Evolutionary conservation across 495 filamentous ascomycete genomes (phyloP), one percentile per base, ranked within the genome.

Genomic region (Penicillium samsonianum): DNA sequence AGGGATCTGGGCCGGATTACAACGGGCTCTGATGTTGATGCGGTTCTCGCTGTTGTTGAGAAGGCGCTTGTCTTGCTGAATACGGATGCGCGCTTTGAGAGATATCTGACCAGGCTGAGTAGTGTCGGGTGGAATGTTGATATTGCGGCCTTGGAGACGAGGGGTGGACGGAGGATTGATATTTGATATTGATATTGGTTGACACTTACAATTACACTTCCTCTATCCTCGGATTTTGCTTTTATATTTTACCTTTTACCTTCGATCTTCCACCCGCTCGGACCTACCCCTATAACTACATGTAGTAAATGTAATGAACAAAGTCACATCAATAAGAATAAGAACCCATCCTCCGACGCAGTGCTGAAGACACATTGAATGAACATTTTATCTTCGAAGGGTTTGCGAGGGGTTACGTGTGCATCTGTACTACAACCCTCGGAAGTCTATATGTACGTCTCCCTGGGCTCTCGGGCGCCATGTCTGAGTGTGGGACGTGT

Each of bases 41-140:
- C 19, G 10, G 53, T 63, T n/a, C 23, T 67, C 1, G 33, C 47
- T n/a, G 44, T 60, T 16, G n/a, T 76, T 16, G 48, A 54, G 9
- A 22, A 30, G 1, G 64, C 67, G 0, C 50, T 76, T 5, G 10
- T 3, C 0, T 65, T 70, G 40, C 49, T 85, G 47, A 73, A 74
- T 37, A 61, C 75, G 16, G 53, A 70, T 8, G 57, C 52, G 2
- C 65, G 67, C 41, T 85, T 84, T 64, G 67, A 73, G 33, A 49
- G 58, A 23, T 80, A 73, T 65, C 33, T 75, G 12, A 53, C 53
- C 16, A 66, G 59, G n/a, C 57, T 90, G 47, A 56, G 44, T 52
- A 62, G 60, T 42, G 76, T 48, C 16, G 86, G 87, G 9, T 90
- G 87, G 87, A 80, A 87, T 73, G 45, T 87, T 49, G 74, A 78